These are phyloP conservation scores for Beauveria sp. DNA, from an alignment of 2,329 filamentous ascomycete genomes.

Conservation along the genomic window DNA sequence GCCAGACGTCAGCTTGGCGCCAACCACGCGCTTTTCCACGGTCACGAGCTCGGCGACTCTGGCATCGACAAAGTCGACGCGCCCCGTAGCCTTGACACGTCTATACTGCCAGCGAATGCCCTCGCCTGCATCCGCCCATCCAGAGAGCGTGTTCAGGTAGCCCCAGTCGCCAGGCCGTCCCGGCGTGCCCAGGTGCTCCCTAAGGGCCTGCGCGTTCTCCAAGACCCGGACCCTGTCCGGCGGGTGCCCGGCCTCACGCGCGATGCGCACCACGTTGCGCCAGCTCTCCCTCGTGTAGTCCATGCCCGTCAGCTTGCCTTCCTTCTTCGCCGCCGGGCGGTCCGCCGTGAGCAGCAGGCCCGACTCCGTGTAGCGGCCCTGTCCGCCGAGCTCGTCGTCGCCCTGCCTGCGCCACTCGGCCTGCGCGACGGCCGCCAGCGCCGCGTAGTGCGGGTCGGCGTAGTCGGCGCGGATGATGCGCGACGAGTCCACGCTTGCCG, in stretches of 20 bases:
- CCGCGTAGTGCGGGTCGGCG: slow-evolving; percentile 67
- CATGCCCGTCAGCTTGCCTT: slow-evolving; percentile 37
- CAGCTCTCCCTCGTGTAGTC: slow-evolving; percentile 54
- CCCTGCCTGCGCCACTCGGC: slow-evolving; percentile 57
- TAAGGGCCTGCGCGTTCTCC: slow-evolving; percentile 36
- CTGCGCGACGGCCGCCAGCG: slow-evolving; percentile 65
- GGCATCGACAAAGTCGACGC: slow-evolving; percentile 48
- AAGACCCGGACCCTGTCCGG: slow-evolving; percentile 37
- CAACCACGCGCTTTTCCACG: slow-evolving; percentile 38
- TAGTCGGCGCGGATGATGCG: slow-evolving; percentile 71
- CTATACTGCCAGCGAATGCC: slow-evolving; percentile 58
- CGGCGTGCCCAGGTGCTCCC: slow-evolving; percentile 36
- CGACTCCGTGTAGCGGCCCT: slow-evolving; percentile 62
- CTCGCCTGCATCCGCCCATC: slow-evolving; percentile 73
- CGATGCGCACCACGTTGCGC: slow-evolving; percentile 51
- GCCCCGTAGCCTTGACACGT: slow-evolving; percentile 44
- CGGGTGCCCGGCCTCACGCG: slow-evolving; percentile 28
- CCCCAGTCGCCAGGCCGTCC: slow-evolving; percentile 55
- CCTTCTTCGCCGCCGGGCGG: slow-evolving; percentile 23
- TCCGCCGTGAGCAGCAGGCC: slow-evolving; percentile 61
- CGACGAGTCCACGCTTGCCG: slow-evolving; percentile 54
- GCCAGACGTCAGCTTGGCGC: slow-evolving; percentile 36
- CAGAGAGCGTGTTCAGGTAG: slow-evolving; percentile 66
- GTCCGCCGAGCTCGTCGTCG: slow-evolving; percentile 47
- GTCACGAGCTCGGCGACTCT: slow-evolving; percentile 36